Evolutionary conservation across 73 alveolate genomes (phyloP), one percentile per base, ranked within the genome.

Genomic region (Paraurostyla sp.): DNA sequence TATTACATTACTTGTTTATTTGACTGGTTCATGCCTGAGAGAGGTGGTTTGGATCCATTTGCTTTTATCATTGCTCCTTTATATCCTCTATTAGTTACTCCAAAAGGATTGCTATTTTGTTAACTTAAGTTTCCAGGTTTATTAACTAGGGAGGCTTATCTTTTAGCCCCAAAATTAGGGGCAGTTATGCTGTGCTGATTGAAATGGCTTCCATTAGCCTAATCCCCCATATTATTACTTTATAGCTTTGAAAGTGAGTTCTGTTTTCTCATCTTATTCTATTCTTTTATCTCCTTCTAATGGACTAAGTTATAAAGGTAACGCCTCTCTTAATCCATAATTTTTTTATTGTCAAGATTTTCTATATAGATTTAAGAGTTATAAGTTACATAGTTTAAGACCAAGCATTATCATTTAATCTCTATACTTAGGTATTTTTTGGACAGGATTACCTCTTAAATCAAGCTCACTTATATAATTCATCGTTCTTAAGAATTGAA

Each of bases 321-420:
- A 22, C 84, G 56, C 30, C 94, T 76, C 56, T 69, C 88, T 36
- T 88, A 49, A 35, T 57, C 81, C 59, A 84, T 76, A 3, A 88
- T 68, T 59, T 88, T 88, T 56, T 83, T 60, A 16, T 45, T 57
- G 23, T 83, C 84, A 9, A 63, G 42, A 15, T 33, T 83, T 4
- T 36, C 91, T 58, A 56, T 7, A 27, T 18, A n/a, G 15, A 59
- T n/a, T 38, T 38, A 65, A 65, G 18, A 0, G 4, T 18, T 11
- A 16, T 15, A 38, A 38, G 13, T 36, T 65, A 65, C 82, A 22
- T 13, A 65, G 58, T 36, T 38, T 65, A 9, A 65, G 38, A 27
- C 80, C 76, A 7, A 78, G 80, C 94, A 88, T 75, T 13, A 78
- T 54, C 35, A 88, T 42, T 76, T 88, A 54, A 87, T 90, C 95